A percentile compares a stretch with the other conserved stretches of the same genome.
phyloP scores from a whole-genome alignment of 768 basidiomycete species.

The Trametes cubensis region DNA sequence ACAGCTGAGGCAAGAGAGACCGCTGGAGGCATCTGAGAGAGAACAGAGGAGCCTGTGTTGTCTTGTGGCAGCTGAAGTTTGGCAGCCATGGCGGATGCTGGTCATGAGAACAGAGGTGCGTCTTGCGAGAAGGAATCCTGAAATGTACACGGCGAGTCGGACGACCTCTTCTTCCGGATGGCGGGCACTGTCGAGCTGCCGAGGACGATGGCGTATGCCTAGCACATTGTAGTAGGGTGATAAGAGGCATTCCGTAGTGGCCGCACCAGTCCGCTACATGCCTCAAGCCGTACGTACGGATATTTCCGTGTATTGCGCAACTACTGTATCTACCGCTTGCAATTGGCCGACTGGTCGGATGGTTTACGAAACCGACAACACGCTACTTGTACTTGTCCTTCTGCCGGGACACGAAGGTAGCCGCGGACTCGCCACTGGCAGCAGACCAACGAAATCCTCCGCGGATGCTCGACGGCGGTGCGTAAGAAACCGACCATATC shows the following conservation, averaged over 20 bases:
- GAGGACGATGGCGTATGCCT: background rate
- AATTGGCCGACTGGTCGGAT: too few species aligned
- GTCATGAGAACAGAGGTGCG: slow-evolving; percentile 7
- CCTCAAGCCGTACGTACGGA: slow-evolving; percentile 3
- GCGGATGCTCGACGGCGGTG: background rate
- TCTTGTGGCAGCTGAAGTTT: slow-evolving; percentile 33
- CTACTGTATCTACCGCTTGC: background rate
- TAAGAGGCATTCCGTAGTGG: slow-evolving; percentile 8
- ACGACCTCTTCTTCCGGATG: background rate
- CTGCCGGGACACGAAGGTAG: too few species aligned
- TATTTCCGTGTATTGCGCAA: background rate
- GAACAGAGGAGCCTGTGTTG: slow-evolving; percentile 34
- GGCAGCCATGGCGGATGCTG: slow-evolving; percentile 29
- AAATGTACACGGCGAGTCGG: background rate
- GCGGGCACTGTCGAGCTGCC: background rate
- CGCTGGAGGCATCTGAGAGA: slow-evolving; percentile 35
- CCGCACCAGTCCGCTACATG: slow-evolving; percentile 3
- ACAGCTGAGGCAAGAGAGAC: slow-evolving; percentile 44
- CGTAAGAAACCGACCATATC: background rate
- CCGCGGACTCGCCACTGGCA: too few species aligned
- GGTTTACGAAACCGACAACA: too few species aligned
- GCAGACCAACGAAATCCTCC: too few species aligned
- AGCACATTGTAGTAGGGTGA: slow-evolving; percentile 22
- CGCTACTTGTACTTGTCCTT: too few species aligned
- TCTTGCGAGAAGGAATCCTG: background rate